phyloP scores from a whole-genome alignment of 164 flowering plant species.

The Dillenia suffruticosa region DNA sequence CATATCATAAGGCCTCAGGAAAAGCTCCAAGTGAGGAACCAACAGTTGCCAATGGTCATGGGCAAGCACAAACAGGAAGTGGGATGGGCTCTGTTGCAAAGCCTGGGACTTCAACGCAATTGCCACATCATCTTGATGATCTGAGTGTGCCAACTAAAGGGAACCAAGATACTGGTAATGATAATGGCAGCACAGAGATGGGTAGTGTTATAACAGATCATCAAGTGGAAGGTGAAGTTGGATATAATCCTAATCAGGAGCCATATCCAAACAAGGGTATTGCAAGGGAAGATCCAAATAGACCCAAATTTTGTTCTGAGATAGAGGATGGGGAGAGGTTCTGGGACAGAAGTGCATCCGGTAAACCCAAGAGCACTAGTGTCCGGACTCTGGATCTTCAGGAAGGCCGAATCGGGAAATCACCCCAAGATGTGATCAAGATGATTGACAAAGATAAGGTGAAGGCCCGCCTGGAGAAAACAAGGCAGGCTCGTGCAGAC shows the following conservation, averaged over 20 bases:
- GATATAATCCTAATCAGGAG: conserved; percentile 28
- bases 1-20: conserved; percentile 30
- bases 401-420: conserved; percentile 43
- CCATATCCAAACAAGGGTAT: conserved; percentile 12
- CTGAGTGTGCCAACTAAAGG: conserved; percentile 27
- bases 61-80: conserved; percentile 10
- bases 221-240: conserved; percentile 31
- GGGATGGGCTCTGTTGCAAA: conserved; percentile 15
- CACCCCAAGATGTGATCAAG: conserved; percentile 60
- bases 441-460: conserved; percentile 72
- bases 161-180: conserved; percentile 39
- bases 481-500: conserved; percentile 53
- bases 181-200: conserved; percentile 36
- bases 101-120: conserved; percentile 22
- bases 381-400: conserved; percentile 32
- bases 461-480: conserved; percentile 70
- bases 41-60: conserved; percentile 14
- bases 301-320: conserved; percentile 21
- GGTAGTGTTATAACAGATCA: conserved; percentile 21
- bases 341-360: conserved; percentile 19
- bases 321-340: conserved; percentile 34
- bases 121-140: conserved; percentile 30
- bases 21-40: conserved; percentile 54
- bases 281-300: conserved; percentile 24
- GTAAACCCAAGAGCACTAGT: neutral